Conservation (phyloP, 2,329 filamentous ascomycete species). For the Mycosphaerella arachidis region DNA sequence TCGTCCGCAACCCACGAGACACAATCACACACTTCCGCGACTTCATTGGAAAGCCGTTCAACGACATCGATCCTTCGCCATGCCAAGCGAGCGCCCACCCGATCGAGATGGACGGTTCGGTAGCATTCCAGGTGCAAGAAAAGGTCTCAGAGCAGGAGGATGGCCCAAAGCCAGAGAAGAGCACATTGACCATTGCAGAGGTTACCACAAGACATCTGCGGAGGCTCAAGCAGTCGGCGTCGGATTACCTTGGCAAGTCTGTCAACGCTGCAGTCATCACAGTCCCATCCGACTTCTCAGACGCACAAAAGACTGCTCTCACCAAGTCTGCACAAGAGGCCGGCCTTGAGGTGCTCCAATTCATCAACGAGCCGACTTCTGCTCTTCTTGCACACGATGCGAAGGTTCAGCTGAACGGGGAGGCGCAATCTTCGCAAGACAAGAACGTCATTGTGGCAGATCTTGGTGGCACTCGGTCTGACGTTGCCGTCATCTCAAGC, state of each 20-base stretch:
- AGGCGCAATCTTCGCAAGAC: constrained; percentile 68
- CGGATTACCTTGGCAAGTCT: constrained; percentile 86
- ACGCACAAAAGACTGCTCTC: constrained; percentile 79
- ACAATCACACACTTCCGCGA: constrained; percentile 95
- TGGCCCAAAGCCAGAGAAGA: constrained; percentile 46
- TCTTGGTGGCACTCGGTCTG: constrained; percentile 85
- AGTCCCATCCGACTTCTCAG: constrained; percentile 86
- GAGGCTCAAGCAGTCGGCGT: constrained; percentile 74
- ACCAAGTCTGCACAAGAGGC: constrained; percentile 72
- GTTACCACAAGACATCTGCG: constrained; percentile 79
- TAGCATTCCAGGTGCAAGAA: constrained; percentile 82
- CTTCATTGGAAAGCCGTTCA: constrained; percentile 88
- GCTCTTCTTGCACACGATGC: constrained; percentile 89
- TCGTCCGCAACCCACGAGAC: constrained; percentile 87
- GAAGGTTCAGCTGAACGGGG: constrained; percentile 40
- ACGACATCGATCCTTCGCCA: constrained; percentile 92
- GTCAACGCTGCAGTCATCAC: constrained; percentile 95
- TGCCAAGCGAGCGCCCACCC: constrained; percentile 92
- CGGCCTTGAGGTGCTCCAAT: constrained; percentile 83
- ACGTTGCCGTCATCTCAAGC: constrained; percentile 84
- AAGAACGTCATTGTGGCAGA: constrained; percentile 91
- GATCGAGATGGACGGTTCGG: constrained; percentile 60
- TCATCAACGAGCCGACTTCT: constrained; percentile 86
- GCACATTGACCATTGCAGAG: constrained; percentile 72
- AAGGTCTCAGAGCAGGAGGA: constrained; percentile 43